Evolutionary conservation across 805 yeast genomes (phyloP), one percentile per base, ranked within the genome.

Genomic region (Ogataea wickerhamii): DNA sequence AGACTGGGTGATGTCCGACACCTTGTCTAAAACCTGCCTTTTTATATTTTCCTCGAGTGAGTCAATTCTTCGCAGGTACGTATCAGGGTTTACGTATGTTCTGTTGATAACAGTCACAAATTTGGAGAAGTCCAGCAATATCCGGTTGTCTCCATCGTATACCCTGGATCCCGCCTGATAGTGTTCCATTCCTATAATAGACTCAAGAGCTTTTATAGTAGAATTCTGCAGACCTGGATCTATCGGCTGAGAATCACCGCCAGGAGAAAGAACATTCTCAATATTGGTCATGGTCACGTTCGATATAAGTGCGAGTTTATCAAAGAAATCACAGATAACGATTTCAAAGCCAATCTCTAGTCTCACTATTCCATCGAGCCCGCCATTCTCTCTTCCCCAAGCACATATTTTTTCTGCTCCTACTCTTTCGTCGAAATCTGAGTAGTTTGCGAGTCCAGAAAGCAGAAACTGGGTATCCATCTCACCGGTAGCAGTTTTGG

Each of bases 321-420:
- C 69, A n/a, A 51, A 38, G 55, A 80, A 78, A 49, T 78, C 76
- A 58, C 86, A 80, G 10, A 79, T 38, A 10, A 79, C 66, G n/a
- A 78, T 65, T 52, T 79, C 86, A 52, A 68, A 80, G 0, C 83
- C 83, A 30, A 74, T 60, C 51, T 80, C 85, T 14, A 78, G 63
- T 47, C 86, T 61, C 5, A 80, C 60, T 18, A 69, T 60, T 0
- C 85, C 86, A 53, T 79, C 81, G 17, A 80, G 56, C 6, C 61
- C 61, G 37, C 73, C 73, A 13, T 64, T 53, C 37, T 64, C 43
- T 6, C 68, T 67, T 12, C 74, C 74, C 84, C 84, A 79, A 16
- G 63, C 45, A 53, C 86, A 79, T 19, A 79, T 78, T 18, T 47
- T 53, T 7, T 62, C 62, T 2, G 84, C 80, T 12, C 73, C 68